Conservation (phyloP, 139 green algal species). For the Asterochloris sp. region DNA sequence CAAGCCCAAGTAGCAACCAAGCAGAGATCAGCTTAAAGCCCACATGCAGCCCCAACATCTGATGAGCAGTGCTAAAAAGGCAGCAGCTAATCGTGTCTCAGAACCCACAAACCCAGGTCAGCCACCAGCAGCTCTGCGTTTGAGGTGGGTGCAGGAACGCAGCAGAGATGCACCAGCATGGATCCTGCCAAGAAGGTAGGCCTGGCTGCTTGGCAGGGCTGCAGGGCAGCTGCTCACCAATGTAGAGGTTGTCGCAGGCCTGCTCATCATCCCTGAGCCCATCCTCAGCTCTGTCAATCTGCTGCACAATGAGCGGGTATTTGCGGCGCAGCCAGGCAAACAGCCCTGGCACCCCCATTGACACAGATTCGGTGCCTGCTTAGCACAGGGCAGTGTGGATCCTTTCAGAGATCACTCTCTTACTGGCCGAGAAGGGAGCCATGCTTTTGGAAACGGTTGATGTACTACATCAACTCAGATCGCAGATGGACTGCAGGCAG, state of each 20-base stretch:
- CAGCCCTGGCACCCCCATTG: constrained; percentile 59
- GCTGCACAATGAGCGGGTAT: constrained; percentile 48
- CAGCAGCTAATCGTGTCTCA: neutral
- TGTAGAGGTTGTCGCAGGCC: constrained; percentile 63
- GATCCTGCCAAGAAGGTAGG: neutral
- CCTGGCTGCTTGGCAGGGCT: neutral
- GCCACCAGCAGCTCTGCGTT: neutral
- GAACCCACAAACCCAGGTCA: neutral
- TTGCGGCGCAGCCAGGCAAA: constrained; percentile 50
- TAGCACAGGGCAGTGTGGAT: too few relatives aligned
- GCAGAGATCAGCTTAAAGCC: too few relatives aligned
- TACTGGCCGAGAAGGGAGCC: too few relatives aligned
- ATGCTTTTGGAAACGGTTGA: too few relatives aligned
- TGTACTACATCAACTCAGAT: too few relatives aligned
- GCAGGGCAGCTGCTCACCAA: constrained; percentile 42
- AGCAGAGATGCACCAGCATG: neutral
- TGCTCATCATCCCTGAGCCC: constrained; percentile 25
- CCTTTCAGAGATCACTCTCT: too few relatives aligned
- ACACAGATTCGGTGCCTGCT: too few relatives aligned
- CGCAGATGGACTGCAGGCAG: too few relatives aligned
- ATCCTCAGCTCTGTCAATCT: constrained; percentile 8
- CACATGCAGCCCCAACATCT: too few relatives aligned
- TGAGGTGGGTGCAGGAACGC: neutral
- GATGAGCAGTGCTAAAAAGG: neutral
- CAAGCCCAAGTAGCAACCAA: too few relatives aligned